A percentile compares a stretch with the other conserved stretches of the same genome.
phyloP scores from a whole-genome alignment of 2,329 filamentous ascomycete genomes.

The Aureobasidium sp. region DNA sequence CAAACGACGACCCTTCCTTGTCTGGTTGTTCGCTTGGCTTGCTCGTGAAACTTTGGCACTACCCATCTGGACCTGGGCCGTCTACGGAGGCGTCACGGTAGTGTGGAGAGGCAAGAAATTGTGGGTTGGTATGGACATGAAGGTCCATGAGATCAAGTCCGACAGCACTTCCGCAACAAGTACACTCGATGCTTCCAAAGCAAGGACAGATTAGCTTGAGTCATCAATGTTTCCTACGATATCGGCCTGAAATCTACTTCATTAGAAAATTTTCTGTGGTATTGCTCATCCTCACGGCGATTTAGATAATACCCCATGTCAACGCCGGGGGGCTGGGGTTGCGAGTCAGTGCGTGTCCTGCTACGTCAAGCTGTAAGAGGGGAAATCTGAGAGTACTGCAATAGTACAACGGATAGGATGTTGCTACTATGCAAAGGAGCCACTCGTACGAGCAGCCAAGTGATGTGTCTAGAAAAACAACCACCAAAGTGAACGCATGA shows the following conservation, averaged over 20 bases:
- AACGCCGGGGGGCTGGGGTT: slow-evolving; percentile 8
- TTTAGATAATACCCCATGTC: slow-evolving; percentile 11
- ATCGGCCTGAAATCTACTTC: neutral
- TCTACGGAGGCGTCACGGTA: slow-evolving; percentile 79
- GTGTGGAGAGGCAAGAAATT: slow-evolving; percentile 80
- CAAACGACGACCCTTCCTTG: slow-evolving; percentile 48
- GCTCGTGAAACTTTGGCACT: slow-evolving; percentile 74
- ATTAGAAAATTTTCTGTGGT: slow-evolving; percentile 2
- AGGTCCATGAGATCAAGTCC: slow-evolving; percentile 47
- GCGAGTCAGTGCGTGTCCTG: neutral
- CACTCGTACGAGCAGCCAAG: neutral
- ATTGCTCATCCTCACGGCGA: slow-evolving; percentile 10
- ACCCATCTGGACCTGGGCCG: slow-evolving; percentile 84
- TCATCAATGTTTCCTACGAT: neutral
- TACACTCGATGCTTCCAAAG: neutral
- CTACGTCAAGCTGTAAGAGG: neutral
- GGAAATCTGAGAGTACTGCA: neutral
- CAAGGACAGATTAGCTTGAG: neutral
- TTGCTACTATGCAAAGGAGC: neutral
- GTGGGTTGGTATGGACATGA: slow-evolving; percentile 74
- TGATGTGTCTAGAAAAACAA: neutral
- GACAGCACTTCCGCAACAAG: neutral
- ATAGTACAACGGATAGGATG: neutral
- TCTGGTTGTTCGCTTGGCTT: slow-evolving; percentile 78
- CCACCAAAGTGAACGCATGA: neutral